Evolutionary conservation across 441 rosid genomes (phyloP).

Genomic region (Viola pubescens): DNA sequence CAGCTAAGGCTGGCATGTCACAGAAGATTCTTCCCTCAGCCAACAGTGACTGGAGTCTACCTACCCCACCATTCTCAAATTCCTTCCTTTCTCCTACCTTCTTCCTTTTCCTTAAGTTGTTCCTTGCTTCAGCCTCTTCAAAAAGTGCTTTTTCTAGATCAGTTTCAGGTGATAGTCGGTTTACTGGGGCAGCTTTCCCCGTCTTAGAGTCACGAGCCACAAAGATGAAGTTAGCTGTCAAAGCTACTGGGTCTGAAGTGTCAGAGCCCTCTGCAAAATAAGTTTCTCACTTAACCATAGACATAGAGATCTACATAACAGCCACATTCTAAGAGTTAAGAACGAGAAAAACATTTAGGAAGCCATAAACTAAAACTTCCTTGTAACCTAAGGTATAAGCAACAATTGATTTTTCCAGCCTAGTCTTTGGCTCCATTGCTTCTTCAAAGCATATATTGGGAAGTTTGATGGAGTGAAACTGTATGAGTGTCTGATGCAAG

Average conservation of each 20-base stretch:
- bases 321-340: background rate
- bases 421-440: background rate
- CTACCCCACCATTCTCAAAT: conserved; percentile 29
- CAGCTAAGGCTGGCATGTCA: conserved; percentile 84
- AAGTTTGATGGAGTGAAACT: background rate
- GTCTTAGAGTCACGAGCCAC: conserved; percentile 79
- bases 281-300: background rate
- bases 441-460: background rate
- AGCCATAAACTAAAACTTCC: background rate
- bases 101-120: conserved; percentile 51
- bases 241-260: conserved; percentile 42
- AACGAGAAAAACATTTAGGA: background rate
- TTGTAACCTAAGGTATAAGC: background rate
- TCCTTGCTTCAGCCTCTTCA: conserved; percentile 69
- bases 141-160: conserved; percentile 49
- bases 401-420: background rate
- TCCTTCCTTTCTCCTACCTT: conserved; percentile 30
- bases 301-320: background rate
- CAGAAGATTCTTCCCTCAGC: conserved; percentile 64
- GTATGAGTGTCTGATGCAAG: background rate
- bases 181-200: conserved; percentile 65
- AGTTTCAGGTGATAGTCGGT: conserved; percentile 59
- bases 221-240: conserved; percentile 72
- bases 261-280: conserved; percentile 40
- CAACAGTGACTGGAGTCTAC: conserved; percentile 41